These are phyloP conservation scores for Didymella sp. DNA, from an alignment of 2,329 filamentous ascomycete genomes.

Conservation along the genomic window DNA sequence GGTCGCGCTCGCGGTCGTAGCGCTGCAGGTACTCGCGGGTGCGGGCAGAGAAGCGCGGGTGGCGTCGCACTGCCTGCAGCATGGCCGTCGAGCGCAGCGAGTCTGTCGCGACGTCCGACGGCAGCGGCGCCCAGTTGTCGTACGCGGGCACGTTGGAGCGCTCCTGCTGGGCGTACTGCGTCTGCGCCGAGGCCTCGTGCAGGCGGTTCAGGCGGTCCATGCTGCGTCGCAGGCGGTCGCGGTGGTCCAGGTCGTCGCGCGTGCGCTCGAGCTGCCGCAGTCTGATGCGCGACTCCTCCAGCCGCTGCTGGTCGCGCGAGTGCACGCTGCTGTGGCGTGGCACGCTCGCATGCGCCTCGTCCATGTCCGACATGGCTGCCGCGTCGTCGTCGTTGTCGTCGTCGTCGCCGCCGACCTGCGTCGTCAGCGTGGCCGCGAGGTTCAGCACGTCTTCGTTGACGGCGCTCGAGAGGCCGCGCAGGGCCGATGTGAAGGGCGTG, in stretches of 20 bases:
- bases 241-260: slow-evolving; percentile 48
- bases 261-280: slow-evolving; percentile 36
- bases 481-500: slow-evolving; percentile 55
- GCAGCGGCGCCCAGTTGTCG: slow-evolving; percentile 65
- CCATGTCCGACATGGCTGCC: slow-evolving; percentile 32
- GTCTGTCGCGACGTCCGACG: slow-evolving; percentile 44
- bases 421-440: slow-evolving; percentile 58
- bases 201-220: slow-evolving; percentile 52
- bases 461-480: slow-evolving; percentile 57
- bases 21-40: slow-evolving; percentile 50
- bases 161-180: not conserved
- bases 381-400: slow-evolving; percentile 22
- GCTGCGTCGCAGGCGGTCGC: slow-evolving; percentile 54
- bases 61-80: slow-evolving; percentile 50
- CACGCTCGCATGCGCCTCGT: slow-evolving; percentile 20
- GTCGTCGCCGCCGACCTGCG: slow-evolving; percentile 54
- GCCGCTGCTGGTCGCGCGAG: slow-evolving; percentile 35
- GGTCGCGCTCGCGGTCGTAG: slow-evolving; percentile 51
- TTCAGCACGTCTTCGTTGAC: slow-evolving; percentile 52
- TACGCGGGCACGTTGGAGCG: not conserved
- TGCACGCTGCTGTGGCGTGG: slow-evolving; percentile 28
- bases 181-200: slow-evolving; percentile 29
- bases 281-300: slow-evolving; percentile 29
- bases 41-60: slow-evolving; percentile 50
- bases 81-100: slow-evolving; percentile 49